phyloP scores from a whole-genome alignment of 306 rosid species.

The Phaseolus lunatus region DNA sequence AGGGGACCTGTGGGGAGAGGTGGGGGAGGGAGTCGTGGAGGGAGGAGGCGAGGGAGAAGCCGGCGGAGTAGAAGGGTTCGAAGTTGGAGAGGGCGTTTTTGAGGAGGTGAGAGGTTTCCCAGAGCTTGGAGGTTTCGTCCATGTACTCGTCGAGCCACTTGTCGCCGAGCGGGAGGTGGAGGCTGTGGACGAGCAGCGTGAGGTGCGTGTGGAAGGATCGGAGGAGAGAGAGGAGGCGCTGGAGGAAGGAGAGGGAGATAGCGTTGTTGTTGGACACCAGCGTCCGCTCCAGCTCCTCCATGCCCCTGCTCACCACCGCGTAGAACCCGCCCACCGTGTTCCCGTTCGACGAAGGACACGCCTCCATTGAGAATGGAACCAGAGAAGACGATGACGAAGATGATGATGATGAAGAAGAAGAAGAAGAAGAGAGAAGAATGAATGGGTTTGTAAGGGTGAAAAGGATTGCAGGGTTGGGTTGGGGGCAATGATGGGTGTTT shows the following conservation, averaged over 20 bases:
- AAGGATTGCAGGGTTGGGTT: conserved; percentile 68
- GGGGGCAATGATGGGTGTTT: conserved; percentile 99
- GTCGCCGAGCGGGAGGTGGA: conserved; percentile 90
- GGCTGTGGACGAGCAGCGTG: conserved; percentile 80
- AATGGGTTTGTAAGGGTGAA: conserved; percentile 95
- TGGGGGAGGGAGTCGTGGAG: conserved; percentile 64
- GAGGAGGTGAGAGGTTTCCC: conserved; percentile 92
- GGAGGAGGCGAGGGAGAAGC: conserved; percentile 61
- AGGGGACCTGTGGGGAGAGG: conserved; percentile 20
- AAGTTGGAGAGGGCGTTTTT: conserved; percentile 77
- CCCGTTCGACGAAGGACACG: conserved; percentile 75
- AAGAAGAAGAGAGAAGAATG: conserved; percentile 54
- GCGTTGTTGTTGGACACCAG: conserved; percentile 65
- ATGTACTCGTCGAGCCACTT: conserved; percentile 98
- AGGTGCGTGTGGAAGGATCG: conserved; percentile 88
- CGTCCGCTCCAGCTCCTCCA: conserved; percentile 84
- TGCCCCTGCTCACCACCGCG: conserved; percentile 74
- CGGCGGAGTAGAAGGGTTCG: conserved; percentile 75
- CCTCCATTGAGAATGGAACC: conserved; percentile 52
- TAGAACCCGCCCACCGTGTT: conserved; percentile 92
- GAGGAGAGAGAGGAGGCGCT: conserved; percentile 76
- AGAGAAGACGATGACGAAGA: too few species aligned
- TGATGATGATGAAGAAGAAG: too few species aligned
- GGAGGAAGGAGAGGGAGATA: conserved; percentile 95
- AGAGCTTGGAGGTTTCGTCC: conserved; percentile 94